phyloP scores from a whole-genome alignment of 441 rosid species.

The Adansonia madagascariensis region DNA sequence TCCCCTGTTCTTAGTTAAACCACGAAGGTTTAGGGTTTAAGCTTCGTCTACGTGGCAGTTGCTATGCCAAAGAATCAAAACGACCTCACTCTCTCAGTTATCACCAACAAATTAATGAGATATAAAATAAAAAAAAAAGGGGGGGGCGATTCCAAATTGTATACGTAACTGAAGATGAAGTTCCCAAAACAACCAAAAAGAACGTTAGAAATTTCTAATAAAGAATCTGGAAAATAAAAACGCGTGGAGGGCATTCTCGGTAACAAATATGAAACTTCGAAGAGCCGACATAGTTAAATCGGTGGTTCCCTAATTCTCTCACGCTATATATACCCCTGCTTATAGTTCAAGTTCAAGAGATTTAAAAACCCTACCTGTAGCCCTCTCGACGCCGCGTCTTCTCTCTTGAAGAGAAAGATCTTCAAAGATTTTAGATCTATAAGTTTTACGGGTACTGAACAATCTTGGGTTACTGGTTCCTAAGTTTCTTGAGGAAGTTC shows the following conservation, averaged over 20 bases:
- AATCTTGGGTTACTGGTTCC: neutral
- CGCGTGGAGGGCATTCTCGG: constrained; percentile 13
- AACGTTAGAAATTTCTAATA: neutral
- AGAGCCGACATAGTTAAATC: neutral
- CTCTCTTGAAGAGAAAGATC: neutral
- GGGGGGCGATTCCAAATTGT: neutral
- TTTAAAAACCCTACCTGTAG: neutral
- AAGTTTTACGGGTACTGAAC: neutral
- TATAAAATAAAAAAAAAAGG: neutral
- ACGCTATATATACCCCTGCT: neutral
- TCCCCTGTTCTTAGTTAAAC: constrained; percentile 21
- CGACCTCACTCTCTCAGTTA: neutral
- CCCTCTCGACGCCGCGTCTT: neutral
- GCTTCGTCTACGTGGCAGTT: constrained; percentile 38
- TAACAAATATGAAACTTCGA: neutral
- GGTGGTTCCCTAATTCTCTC: neutral
- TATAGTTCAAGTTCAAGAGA: neutral
- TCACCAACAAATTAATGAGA: too few relatives aligned
- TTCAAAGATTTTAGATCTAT: neutral
- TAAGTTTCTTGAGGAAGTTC: neutral
- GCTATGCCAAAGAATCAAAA: neutral
- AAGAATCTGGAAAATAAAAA: neutral
- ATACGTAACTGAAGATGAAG: neutral
- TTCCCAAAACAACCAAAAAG: neutral
- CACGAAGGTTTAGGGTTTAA: constrained; percentile 44